phyloP scores from a whole-genome alignment of 345 rosid species.

The Brassica rapa region DNA sequence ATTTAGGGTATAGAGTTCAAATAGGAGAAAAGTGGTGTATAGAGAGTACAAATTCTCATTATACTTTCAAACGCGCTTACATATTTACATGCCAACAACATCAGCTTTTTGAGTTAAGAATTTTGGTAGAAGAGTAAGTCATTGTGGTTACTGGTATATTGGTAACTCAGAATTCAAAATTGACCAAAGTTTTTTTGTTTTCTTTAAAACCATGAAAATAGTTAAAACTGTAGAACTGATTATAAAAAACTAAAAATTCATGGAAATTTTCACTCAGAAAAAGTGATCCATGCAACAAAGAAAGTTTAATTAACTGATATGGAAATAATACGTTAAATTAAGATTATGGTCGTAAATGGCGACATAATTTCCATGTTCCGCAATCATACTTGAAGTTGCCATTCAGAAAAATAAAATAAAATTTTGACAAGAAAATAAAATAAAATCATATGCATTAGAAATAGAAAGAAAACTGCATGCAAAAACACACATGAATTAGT shows the following conservation, averaged over 20 bases:
- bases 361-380: neutral
- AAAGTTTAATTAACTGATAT: neutral
- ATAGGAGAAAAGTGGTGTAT: too few relatives aligned
- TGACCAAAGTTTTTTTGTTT: neutral
- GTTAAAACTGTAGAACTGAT: neutral
- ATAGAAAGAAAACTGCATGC: neutral
- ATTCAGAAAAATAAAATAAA: neutral
- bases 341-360: neutral
- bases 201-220: neutral
- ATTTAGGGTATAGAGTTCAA: too few relatives aligned
- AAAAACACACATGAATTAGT: neutral
- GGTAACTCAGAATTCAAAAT: neutral
- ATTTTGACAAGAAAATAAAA: too few relatives aligned
- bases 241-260: too few relatives aligned
- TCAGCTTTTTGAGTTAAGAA: neutral
- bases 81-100: neutral
- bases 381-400: neutral
- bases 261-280: neutral
- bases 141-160: neutral
- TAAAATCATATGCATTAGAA: neutral
- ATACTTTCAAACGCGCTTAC: neutral
- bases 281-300: neutral
- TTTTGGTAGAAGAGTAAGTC: neutral
- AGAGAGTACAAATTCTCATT: too few relatives aligned
- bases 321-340: neutral